These are phyloP conservation scores for Myxozyma sirexii DNA, from an alignment of 805 yeast species.

Conservation along the genomic window DNA sequence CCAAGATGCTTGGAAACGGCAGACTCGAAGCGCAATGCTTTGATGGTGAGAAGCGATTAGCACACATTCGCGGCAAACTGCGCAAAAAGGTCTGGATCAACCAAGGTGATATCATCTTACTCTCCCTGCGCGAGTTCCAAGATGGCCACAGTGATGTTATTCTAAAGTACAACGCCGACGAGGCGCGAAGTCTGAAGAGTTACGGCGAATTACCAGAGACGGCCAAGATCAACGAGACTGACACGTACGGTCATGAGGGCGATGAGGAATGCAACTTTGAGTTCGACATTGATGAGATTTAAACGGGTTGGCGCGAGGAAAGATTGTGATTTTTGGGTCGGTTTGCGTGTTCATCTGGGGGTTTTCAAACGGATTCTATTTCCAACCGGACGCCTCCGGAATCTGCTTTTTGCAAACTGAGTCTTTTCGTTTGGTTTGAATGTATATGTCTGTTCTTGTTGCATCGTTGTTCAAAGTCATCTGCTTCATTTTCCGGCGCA, in stretches of 20 bases:
- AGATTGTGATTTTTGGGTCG: not conserved
- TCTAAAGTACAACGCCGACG: constrained; percentile 94
- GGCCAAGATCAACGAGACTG: constrained; percentile 97
- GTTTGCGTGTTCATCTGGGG: not conserved
- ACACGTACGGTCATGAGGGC: constrained; percentile 93
- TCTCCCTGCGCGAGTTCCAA: constrained; percentile 96
- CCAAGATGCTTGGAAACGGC: constrained; percentile 98
- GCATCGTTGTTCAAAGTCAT: no score
- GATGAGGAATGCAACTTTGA: constrained; percentile 98
- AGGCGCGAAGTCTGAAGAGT: constrained; percentile 93
- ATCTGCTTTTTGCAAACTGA: no score
- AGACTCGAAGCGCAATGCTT: constrained; percentile 94
- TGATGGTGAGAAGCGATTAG: constrained; percentile 91
- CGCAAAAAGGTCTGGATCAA: constrained; percentile 98
- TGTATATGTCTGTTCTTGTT: no score
- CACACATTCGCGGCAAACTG: constrained; percentile 97
- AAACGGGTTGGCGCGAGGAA: constrained; percentile 34
- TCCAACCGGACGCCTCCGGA: no score
- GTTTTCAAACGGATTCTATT: no score
- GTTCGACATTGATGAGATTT: constrained; percentile 94
- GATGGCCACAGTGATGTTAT: constrained; percentile 98
- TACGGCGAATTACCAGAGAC: constrained; percentile 97
- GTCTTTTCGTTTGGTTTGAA: no score
- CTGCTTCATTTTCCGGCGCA: no score
- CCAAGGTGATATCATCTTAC: constrained; percentile 95